These are phyloP conservation scores for Candida ipomoeae DNA, from an alignment of 805 yeast genomes.

Conservation along the genomic window DNA sequence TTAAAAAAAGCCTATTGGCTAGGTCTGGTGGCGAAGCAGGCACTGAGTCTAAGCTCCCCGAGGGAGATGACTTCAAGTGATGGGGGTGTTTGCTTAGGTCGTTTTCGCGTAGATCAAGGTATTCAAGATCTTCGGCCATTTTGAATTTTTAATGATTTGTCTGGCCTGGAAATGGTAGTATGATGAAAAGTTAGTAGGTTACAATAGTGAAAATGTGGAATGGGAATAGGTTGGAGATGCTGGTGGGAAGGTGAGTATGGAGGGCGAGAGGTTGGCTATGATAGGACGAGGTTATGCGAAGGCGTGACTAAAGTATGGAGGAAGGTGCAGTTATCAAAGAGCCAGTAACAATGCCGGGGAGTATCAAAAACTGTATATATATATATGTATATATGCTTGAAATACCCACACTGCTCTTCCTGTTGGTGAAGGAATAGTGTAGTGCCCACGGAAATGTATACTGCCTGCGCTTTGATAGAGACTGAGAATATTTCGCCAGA, in stretches of 20 bases:
- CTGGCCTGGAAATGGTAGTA: background rate
- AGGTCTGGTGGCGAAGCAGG: conserved; percentile 17
- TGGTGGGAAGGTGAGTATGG: too few relatives aligned
- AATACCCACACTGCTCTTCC: background rate
- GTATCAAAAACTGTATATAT: background rate
- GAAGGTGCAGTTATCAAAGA: background rate
- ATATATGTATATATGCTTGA: background rate
- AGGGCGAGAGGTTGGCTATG: too few relatives aligned
- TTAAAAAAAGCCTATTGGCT: conserved; percentile 21
- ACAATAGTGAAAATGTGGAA: too few relatives aligned
- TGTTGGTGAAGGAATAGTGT: background rate
- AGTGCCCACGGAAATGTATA: background rate
- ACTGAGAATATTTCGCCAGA: conserved; percentile 1
- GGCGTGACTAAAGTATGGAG: background rate
- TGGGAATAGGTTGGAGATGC: too few relatives aligned
- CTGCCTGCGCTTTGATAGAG: conserved; percentile 1
- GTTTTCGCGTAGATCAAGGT: background rate
- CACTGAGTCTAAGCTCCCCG: conserved; percentile 1
- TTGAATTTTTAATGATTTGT: background rate
- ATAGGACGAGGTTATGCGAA: background rate
- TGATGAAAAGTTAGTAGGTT: background rate
- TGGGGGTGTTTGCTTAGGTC: background rate
- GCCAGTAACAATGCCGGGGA: background rate
- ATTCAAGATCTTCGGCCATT: conserved; percentile 1
- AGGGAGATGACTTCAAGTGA: background rate